A percentile compares a stretch with the other conserved stretches of the same genome.
phyloP scores from a whole-genome alignment of 2,329 filamentous ascomycete genomes.

The Calonectria henricotiae region DNA sequence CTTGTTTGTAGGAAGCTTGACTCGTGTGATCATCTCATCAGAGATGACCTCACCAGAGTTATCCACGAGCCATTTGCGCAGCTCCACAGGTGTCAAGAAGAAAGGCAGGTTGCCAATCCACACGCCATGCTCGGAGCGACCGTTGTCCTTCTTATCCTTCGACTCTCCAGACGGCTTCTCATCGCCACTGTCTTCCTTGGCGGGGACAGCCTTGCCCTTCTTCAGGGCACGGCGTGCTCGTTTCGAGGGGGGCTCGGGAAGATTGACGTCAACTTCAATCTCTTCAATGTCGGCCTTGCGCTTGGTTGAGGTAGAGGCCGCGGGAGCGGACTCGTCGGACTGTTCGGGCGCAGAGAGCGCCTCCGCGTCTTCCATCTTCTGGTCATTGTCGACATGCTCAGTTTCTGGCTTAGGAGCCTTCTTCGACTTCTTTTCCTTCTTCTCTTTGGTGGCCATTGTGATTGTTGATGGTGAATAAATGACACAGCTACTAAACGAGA shows the following conservation, averaged over 20 bases:
- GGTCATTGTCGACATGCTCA: slow-evolving; percentile 15
- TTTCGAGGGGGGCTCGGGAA: slow-evolving; percentile 96
- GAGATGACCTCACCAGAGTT: slow-evolving; percentile 78
- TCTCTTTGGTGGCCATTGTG: slow-evolving; percentile 53
- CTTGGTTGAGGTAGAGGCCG: slow-evolving; percentile 64
- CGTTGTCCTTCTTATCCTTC: slow-evolving; percentile 64
- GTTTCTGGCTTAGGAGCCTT: slow-evolving; percentile 29
- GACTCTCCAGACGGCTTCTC: slow-evolving; percentile 56
- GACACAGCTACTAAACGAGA: not conserved
- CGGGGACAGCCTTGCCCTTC: slow-evolving; percentile 78
- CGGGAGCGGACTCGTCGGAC: slow-evolving; percentile 36
- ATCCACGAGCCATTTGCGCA: slow-evolving; percentile 86
- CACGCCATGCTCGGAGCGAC: slow-evolving; percentile 85
- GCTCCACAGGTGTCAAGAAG: slow-evolving; percentile 79
- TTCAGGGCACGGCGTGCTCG: slow-evolving; percentile 92
- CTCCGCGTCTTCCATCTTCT: slow-evolving; percentile 39
- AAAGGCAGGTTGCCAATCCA: slow-evolving; percentile 99
- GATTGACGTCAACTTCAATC: slow-evolving; percentile 89
- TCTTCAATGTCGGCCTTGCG: slow-evolving; percentile 81
- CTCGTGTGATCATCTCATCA: slow-evolving; percentile 83
- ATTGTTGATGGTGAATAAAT: slow-evolving; percentile 26
- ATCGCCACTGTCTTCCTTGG: slow-evolving; percentile 59
- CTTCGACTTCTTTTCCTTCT: slow-evolving; percentile 41
- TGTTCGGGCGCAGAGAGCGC: slow-evolving; percentile 17
- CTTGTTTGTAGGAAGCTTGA: slow-evolving; percentile 82